phyloP scores from a whole-genome alignment of 441 rosid genomes.

The Rhodomyrtus psidioides region DNA sequence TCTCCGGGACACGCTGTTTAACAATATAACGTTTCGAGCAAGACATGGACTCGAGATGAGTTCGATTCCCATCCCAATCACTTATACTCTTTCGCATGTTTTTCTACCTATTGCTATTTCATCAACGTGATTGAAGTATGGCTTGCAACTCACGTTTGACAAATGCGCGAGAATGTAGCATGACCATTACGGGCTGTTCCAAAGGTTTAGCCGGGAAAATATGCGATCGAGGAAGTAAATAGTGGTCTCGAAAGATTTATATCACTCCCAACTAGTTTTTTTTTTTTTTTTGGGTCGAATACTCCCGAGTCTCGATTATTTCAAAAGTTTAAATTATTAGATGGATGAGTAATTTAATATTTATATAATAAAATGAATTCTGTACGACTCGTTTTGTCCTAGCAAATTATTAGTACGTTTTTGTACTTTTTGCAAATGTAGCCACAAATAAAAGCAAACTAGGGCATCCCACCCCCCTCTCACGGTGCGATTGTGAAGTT shows the following conservation, averaged over 20 bases:
- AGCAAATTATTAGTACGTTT: not conserved
- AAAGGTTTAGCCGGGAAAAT: not conserved
- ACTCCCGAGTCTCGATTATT: fast-evolving
- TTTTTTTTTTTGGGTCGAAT: no score
- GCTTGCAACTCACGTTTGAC: no score
- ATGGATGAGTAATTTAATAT: fast-evolving
- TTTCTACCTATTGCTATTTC: not conserved
- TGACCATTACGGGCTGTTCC: no score
- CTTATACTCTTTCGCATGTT: not conserved
- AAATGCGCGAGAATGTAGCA: not conserved
- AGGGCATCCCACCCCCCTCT: not conserved
- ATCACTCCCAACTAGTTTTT: fast-evolving
- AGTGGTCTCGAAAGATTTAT: fast-evolving
- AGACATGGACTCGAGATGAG: fast-evolving
- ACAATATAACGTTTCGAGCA: not conserved
- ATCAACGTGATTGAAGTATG: not conserved
- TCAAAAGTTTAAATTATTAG: fast-evolving
- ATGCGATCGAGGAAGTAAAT: fast-evolving
- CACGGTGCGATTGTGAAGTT: not conserved
- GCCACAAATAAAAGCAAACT: not conserved
- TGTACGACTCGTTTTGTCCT: fast-evolving
- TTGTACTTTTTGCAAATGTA: not conserved
- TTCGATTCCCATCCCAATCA: fast-evolving
- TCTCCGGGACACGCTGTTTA: not conserved
- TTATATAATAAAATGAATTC: fast-evolving